Conservation (phyloP, 495 filamentous ascomycete species). For the Penicillium salamii region DNA sequence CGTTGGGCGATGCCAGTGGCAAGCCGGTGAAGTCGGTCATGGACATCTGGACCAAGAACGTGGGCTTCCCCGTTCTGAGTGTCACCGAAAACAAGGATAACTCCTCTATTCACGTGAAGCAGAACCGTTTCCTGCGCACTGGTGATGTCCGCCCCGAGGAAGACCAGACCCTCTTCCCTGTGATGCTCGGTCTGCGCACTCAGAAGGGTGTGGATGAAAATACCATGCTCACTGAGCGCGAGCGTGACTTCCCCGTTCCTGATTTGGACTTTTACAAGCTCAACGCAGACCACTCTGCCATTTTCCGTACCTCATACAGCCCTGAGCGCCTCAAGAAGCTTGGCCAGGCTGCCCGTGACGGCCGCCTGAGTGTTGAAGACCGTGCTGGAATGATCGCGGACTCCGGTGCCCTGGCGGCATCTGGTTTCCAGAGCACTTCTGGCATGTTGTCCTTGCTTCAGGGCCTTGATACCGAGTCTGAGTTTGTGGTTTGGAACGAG, state of each 20-base stretch:
- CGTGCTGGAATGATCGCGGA: conserved; percentile 95
- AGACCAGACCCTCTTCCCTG: conserved; percentile 68
- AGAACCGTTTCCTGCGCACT: conserved; percentile 67
- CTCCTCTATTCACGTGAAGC: conserved; percentile 54
- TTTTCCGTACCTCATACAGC: conserved; percentile 63
- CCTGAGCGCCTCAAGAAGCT: conserved; percentile 60
- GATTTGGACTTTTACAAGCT: conserved; percentile 66
- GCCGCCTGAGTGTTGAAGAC: conserved; percentile 87
- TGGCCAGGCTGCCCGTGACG: conserved; percentile 74
- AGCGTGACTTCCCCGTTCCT: conserved; percentile 66
- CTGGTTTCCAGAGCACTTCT: conserved; percentile 91
- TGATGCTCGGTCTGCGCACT: conserved; percentile 59
- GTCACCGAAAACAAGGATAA: conserved; percentile 52
- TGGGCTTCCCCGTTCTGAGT: conserved; percentile 63
- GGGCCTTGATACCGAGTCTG: conserved; percentile 76
- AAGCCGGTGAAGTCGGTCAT: conserved; percentile 77
- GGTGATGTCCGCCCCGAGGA: conserved; percentile 65
- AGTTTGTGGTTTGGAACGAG: conserved; percentile 95
- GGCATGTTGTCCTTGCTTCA: conserved; percentile 81
- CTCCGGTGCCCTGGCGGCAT: conserved; percentile 83
- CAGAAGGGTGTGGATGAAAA: conserved; percentile 56
- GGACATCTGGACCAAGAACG: conserved; percentile 68
- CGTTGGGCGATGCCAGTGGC: conserved; percentile 84
- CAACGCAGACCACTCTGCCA: conserved; percentile 63
- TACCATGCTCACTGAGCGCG: conserved; percentile 66